Conservation (phyloP, 345 rosid genomes). For the Orychophragmus violaceus region DNA sequence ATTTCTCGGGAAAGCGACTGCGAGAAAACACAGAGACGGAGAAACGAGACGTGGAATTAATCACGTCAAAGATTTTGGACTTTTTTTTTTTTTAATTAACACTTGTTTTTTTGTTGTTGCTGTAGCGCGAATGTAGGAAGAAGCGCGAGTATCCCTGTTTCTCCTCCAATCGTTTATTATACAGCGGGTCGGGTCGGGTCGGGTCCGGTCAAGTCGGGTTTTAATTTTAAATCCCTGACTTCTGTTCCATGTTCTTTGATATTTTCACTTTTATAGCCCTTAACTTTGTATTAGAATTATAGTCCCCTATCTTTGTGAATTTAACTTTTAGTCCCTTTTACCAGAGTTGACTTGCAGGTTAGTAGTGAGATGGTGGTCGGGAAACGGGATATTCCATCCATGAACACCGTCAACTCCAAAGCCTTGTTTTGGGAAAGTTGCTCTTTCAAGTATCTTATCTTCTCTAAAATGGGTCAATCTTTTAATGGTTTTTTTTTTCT, state of each 20-base stretch:
- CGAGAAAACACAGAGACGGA: constrained; percentile 23
- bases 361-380: background rate
- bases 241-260: background rate
- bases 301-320: background rate
- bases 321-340: background rate
- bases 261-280: background rate
- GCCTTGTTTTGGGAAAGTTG: background rate
- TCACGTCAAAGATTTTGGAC: constrained; percentile 9
- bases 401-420: background rate
- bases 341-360: background rate
- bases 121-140: constrained; percentile 28
- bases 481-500: background rate
- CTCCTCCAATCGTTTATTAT: constrained; percentile 21
- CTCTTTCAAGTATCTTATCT: background rate
- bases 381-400: background rate
- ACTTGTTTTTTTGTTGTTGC: background rate
- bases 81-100: background rate
- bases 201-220: background rate
- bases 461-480: background rate
- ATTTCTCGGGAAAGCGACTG: constrained; percentile 16
- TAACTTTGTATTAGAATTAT: no score
- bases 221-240: background rate
- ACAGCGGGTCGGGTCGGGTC: background rate
- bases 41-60: constrained; percentile 8
- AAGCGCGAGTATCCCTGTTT: constrained; percentile 20